These are phyloP conservation scores for Aspergillus nanangensis DNA, from an alignment of 495 filamentous ascomycete species.

Conservation along the genomic window DNA sequence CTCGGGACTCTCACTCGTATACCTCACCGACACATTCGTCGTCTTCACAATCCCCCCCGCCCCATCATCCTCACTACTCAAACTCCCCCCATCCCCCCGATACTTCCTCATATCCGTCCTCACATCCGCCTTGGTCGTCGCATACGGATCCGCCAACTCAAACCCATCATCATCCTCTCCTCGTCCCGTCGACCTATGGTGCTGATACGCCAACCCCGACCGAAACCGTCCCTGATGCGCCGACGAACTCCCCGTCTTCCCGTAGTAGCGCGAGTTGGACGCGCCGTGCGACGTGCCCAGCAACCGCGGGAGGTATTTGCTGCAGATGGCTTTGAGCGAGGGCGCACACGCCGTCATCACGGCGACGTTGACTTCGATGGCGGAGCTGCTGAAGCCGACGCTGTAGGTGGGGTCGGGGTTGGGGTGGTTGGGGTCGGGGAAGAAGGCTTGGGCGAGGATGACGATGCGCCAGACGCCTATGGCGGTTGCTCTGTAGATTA, in stretches of 20 bases:
- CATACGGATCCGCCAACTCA: not conserved
- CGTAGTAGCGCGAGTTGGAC: not conserved
- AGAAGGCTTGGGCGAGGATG: slow-evolving; percentile 20
- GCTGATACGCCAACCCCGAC: not conserved
- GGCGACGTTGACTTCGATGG: slow-evolving; percentile 51
- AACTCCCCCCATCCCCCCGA: slow-evolving; percentile 15
- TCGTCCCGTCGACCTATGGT: not conserved
- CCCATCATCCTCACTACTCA: slow-evolving; percentile 13
- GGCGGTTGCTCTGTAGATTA: slow-evolving; percentile 42
- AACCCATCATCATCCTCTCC: not conserved
- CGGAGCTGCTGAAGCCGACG: slow-evolving; percentile 48
- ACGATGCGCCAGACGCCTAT: slow-evolving; percentile 32
- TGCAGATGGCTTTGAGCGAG: slow-evolving; percentile 14
- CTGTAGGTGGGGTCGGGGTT: slow-evolving; percentile 23
- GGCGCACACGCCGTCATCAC: slow-evolving; percentile 46
- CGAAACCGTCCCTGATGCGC: not conserved
- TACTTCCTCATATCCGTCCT: slow-evolving; percentile 21
- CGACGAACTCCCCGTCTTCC: not conserved
- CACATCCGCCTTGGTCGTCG: not conserved
- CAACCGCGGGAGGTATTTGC: not conserved
- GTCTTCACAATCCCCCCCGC: slow-evolving; percentile 18
- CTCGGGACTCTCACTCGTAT: slow-evolving; percentile 7
- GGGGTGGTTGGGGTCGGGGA: not conserved
- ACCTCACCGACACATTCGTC: slow-evolving; percentile 20
- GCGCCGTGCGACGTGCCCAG: not conserved